Conservation (phyloP, 805 yeast genomes). For the Pichia paraexigua region DNA sequence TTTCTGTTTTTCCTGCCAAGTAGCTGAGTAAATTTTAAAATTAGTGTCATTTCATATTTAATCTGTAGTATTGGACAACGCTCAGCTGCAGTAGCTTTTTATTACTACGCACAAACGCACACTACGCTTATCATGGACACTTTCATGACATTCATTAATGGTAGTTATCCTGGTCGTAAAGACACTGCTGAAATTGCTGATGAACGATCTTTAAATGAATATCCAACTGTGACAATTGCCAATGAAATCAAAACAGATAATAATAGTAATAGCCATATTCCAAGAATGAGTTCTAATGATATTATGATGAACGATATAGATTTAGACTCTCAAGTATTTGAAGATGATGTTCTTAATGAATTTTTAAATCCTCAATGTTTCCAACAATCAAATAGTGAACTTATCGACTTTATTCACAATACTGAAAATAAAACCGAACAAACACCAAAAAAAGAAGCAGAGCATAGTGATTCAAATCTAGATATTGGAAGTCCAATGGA, state of each 20-base stretch:
- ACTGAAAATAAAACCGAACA: neutral
- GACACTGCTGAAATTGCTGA: neutral
- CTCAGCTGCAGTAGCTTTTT: neutral
- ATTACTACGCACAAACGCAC: neutral
- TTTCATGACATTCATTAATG: slow-evolving; percentile 5
- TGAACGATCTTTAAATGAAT: neutral
- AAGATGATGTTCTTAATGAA: slow-evolving; percentile 49
- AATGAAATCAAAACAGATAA: neutral
- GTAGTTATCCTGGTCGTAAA: neutral
- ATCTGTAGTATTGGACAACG: neutral
- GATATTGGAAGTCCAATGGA: neutral
- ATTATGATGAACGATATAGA: neutral
- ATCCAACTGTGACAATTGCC: too few species aligned
- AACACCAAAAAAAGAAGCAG: neutral
- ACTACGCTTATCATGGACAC: slow-evolving; percentile 2
- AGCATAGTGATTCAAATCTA: neutral
- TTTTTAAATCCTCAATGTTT: slow-evolving; percentile 46
- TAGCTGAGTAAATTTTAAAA: neutral
- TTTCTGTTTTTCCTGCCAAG: neutral
- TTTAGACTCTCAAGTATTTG: slow-evolving; percentile 11
- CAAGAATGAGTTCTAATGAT: neutral
- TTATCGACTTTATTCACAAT: neutral
- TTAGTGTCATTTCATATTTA: neutral
- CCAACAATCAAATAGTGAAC: slow-evolving; percentile 4
- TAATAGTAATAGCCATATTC: neutral